phyloP scores from a whole-genome alignment of 306 rosid species.

The Prunus campanulata region DNA sequence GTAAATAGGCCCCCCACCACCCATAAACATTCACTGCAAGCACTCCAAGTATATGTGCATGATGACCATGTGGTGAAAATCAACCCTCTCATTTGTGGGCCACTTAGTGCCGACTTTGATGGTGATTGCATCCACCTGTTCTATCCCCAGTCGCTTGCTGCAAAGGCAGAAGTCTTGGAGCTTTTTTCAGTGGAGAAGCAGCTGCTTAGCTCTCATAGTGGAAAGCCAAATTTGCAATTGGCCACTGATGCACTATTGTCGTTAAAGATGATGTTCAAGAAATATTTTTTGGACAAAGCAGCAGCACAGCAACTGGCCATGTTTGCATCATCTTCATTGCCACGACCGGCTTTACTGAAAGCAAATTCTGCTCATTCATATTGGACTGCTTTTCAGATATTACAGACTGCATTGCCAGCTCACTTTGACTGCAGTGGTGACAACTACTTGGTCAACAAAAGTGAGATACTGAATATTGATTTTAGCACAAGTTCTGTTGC shows the following conservation, averaged over 20 bases:
- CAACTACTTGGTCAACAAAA: conserved; percentile 48
- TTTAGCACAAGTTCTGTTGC: conserved; percentile 49
- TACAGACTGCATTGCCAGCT: conserved; percentile 72
- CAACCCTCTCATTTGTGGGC: conserved; percentile 93
- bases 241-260: conserved; percentile 71
- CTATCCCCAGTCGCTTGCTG: conserved; percentile 89
- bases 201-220: conserved; percentile 90
- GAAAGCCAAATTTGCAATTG: conserved; percentile 74
- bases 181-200: conserved; percentile 88
- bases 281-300: conserved; percentile 40
- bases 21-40: conserved; percentile 91
- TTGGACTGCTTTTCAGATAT: conserved; percentile 83
- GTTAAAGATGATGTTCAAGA: conserved; percentile 56
- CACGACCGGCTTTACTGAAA: conserved; percentile 58
- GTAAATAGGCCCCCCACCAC: conserved; percentile 94
- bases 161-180: conserved; percentile 91
- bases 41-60: conserved; percentile 78
- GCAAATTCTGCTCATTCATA: conserved; percentile 39
- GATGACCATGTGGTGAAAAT: conserved; percentile 88
- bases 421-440: conserved; percentile 63
- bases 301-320: conserved; percentile 72
- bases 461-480: conserved; percentile 64
- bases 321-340: conserved; percentile 65
- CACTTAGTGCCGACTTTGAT: conserved; percentile 92
- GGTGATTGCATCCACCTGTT: conserved; percentile 90